A percentile compares a stretch with the other conserved stretches of the same genome.
These are phyloP conservation scores for Pulveroboletus sp. DNA, from an alignment of 768 basidiomycete species.

Conservation along the genomic window DNA sequence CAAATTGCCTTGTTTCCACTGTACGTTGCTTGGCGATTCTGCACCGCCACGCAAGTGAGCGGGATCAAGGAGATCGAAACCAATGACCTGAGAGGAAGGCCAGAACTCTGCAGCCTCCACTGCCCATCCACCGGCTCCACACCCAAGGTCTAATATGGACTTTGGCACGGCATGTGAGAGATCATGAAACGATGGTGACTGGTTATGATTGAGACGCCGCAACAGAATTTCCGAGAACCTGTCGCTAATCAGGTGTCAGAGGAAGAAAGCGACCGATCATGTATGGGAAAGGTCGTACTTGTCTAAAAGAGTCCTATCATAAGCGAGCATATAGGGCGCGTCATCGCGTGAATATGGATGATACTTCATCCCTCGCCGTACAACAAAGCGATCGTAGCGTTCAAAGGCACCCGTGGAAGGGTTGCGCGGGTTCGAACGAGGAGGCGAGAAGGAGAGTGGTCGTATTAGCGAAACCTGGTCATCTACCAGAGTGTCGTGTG, in stretches of 20 bases:
- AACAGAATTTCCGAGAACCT: slow-evolving; percentile 50
- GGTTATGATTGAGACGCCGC: slow-evolving; percentile 47
- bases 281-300: slow-evolving; percentile 40
- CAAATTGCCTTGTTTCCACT: slow-evolving; percentile 65
- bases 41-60: slow-evolving; percentile 33
- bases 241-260: slow-evolving; percentile 43
- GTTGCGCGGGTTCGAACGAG: slow-evolving; percentile 1
- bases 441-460: not conserved
- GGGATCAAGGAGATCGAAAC: slow-evolving; percentile 56
- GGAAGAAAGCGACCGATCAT: slow-evolving; percentile 1
- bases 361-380: slow-evolving; percentile 38
- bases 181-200: slow-evolving; percentile 58
- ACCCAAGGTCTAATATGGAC: slow-evolving; percentile 68
- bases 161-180: slow-evolving; percentile 45
- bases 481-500: not conserved
- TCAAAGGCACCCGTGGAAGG: slow-evolving; percentile 22
- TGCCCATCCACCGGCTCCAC: slow-evolving; percentile 69
- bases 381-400: slow-evolving; percentile 19
- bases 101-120: slow-evolving; percentile 57
- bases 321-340: slow-evolving; percentile 64
- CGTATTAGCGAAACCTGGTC: slow-evolving; percentile 1
- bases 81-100: slow-evolving; percentile 55
- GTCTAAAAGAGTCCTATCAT: slow-evolving; percentile 51
- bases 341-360: slow-evolving; percentile 48
- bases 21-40: slow-evolving; percentile 35